Evolutionary conservation across 768 basidiomycete species (phyloP).

Genomic region (Tricholoma hemisulphureum): DNA sequence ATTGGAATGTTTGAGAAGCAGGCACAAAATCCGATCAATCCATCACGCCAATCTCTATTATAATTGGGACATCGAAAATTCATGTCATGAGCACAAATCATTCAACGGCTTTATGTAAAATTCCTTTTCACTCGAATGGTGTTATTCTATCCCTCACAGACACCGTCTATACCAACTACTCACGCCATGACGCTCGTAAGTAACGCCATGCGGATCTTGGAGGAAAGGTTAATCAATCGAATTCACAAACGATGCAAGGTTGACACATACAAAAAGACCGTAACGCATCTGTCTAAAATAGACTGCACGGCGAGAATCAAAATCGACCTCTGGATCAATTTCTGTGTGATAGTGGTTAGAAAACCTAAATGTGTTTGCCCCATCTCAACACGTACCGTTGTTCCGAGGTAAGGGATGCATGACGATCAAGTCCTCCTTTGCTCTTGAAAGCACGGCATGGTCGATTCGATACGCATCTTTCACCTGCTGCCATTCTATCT

Average conservation of each 20-base stretch:
- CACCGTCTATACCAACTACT: too few relatives aligned
- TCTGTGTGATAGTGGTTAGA: slow-evolving; percentile 49
- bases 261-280: slow-evolving; percentile 80
- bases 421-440: slow-evolving; percentile 97
- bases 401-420: slow-evolving; percentile 99
- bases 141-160: too few relatives aligned
- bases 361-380: neutral
- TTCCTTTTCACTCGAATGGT: too few relatives aligned
- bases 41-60: too few relatives aligned
- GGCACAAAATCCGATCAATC: too few relatives aligned
- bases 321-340: slow-evolving; percentile 98
- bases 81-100: too few relatives aligned
- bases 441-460: slow-evolving; percentile 87
- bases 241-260: neutral
- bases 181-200: slow-evolving; percentile 58
- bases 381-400: slow-evolving; percentile 60
- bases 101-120: too few relatives aligned
- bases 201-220: slow-evolving; percentile 77
- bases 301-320: slow-evolving; percentile 88
- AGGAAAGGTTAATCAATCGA: neutral
- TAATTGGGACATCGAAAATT: too few relatives aligned
- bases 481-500: slow-evolving; percentile 84
- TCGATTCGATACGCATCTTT: slow-evolving; percentile 93
- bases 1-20: too few relatives aligned
- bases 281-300: slow-evolving; percentile 99